Evolutionary conservation across 2,329 filamentous ascomycete species (phyloP).

Genomic region (Fusarium albidum): DNA sequence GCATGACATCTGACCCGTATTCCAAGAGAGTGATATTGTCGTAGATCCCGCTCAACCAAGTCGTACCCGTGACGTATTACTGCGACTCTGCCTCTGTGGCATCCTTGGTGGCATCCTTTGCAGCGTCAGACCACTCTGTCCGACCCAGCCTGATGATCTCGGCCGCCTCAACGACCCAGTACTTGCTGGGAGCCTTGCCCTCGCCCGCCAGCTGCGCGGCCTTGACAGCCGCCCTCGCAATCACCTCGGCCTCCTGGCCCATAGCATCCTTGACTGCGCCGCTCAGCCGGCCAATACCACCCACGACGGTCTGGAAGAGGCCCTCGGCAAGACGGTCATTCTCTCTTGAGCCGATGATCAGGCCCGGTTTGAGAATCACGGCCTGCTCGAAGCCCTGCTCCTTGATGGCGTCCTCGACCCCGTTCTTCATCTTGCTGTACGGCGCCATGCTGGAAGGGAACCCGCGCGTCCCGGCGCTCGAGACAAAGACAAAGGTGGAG

Average conservation of each 20-base stretch:
- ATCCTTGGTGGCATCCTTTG: slow-evolving; percentile 18
- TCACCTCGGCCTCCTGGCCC: slow-evolving; percentile 78
- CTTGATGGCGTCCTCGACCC: slow-evolving; percentile 81
- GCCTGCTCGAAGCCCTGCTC: slow-evolving; percentile 78
- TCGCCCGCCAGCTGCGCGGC: slow-evolving; percentile 66
- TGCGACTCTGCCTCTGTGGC: slow-evolving; percentile 13
- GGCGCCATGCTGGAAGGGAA: slow-evolving; percentile 53
- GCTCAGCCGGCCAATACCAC: slow-evolving; percentile 62
- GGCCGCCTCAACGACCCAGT: slow-evolving; percentile 65
- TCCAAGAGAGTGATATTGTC: too few relatives aligned
- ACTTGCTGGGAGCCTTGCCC: slow-evolving; percentile 66
- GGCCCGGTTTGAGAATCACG: slow-evolving; percentile 76
- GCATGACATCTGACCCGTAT: too few relatives aligned
- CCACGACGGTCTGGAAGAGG: slow-evolving; percentile 62
- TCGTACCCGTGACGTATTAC: background rate
- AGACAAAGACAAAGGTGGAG: slow-evolving; percentile 81
- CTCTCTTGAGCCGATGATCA: slow-evolving; percentile 77
- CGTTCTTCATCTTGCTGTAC: slow-evolving; percentile 79
- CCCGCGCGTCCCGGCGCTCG: slow-evolving; percentile 59
- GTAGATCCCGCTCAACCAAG: too few relatives aligned
- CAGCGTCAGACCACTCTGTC: slow-evolving; percentile 59
- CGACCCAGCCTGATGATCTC: slow-evolving; percentile 76
- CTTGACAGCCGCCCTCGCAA: slow-evolving; percentile 71
- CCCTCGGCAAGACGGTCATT: slow-evolving; percentile 67
- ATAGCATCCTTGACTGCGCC: slow-evolving; percentile 68